phyloP scores from a whole-genome alignment of 495 filamentous ascomycete species.

The Viridothelium virens region DNA sequence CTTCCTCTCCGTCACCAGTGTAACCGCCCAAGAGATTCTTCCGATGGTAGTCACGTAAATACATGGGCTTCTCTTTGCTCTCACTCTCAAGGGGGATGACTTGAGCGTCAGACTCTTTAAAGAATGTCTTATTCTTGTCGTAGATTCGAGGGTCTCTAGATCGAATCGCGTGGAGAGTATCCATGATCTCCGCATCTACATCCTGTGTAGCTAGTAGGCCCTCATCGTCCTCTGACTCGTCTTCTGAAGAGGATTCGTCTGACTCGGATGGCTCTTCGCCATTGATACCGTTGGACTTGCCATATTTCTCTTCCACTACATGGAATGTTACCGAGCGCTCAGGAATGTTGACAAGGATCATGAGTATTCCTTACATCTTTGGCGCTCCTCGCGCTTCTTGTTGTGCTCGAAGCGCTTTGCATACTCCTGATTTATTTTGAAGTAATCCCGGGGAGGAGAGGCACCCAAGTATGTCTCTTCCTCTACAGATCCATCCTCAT shows the following conservation, averaged over 20 bases:
- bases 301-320: conserved; percentile 81
- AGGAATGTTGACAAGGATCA: conserved; percentile 6
- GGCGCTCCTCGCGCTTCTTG: conserved; percentile 85
- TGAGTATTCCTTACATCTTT: conserved; percentile 53
- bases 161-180: conserved; percentile 75
- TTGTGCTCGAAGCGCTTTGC: conserved; percentile 89
- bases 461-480: conserved; percentile 27
- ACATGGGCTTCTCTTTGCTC: conserved; percentile 70
- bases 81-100: conserved; percentile 28
- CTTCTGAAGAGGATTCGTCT: conserved; percentile 48
- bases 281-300: conserved; percentile 38
- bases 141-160: conserved; percentile 86
- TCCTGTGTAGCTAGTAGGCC: conserved; percentile 71
- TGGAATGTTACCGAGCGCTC: conserved; percentile 12
- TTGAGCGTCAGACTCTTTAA: conserved; percentile 50
- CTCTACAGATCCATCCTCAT: too few species aligned
- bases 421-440: conserved; percentile 87
- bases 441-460: conserved; percentile 25
- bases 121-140: conserved; percentile 71
- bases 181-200: conserved; percentile 78
- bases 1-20: conserved; percentile 47
- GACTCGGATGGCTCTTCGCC: conserved; percentile 37
- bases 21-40: conserved; percentile 66
- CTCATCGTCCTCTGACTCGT: conserved; percentile 84
- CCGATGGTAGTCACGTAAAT: conserved; percentile 81